Evolutionary conservation across 75 land plant species (phyloP).

Genomic region (Cupressus sempervirens): DNA sequence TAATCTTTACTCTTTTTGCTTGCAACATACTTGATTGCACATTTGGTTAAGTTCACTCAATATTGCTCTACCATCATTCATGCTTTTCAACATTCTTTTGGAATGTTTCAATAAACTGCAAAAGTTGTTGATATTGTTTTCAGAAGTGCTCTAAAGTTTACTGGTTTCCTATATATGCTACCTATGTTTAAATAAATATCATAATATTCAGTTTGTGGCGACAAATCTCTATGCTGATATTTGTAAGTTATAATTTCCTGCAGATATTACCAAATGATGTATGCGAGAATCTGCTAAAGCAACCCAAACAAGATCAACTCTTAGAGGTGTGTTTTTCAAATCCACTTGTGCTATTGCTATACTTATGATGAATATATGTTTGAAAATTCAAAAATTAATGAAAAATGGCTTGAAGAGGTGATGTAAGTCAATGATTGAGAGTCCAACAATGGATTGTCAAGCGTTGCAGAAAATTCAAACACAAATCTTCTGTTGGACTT

Average conservation of each 20-base stretch:
- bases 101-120: neutral
- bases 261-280: slow-evolving; percentile 61
- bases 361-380: neutral
- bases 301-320: slow-evolving; percentile 42
- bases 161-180: neutral
- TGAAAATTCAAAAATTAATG: too few relatives aligned
- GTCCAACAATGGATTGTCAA: too few relatives aligned
- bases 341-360: neutral
- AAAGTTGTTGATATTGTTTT: neutral
- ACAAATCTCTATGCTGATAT: neutral
- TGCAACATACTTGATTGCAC: neutral
- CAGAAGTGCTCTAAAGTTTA: neutral
- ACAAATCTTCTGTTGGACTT: too few relatives aligned
- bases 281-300: slow-evolving; percentile 24
- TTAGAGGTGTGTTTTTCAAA: slow-evolving; percentile 40
- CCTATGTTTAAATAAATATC: neutral
- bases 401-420: too few relatives aligned
- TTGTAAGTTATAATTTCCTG: slow-evolving; percentile 9
- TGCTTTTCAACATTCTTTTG: neutral
- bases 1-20: neutral
- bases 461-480: too few relatives aligned
- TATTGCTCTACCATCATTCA: neutral
- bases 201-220: neutral
- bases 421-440: too few relatives aligned
- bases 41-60: neutral